phyloP scores from a whole-genome alignment of 768 basidiomycete genomes.

The Phanerochaete sordida region DNA sequence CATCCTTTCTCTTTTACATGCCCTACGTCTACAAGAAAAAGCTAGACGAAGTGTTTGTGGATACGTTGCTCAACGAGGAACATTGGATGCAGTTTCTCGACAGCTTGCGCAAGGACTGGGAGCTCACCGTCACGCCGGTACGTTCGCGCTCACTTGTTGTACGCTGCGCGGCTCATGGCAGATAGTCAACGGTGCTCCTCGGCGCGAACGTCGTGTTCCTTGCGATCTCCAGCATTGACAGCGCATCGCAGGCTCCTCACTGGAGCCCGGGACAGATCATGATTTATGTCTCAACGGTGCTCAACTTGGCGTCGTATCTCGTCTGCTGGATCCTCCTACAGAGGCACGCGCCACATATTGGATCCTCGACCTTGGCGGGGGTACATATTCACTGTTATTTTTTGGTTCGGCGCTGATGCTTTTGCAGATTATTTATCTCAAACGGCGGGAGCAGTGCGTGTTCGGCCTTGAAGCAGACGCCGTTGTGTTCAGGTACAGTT shows the following conservation, averaged over 20 bases:
- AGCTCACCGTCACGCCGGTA: constrained; percentile 28
- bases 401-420: not conserved
- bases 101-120: constrained; percentile 32
- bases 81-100: constrained; percentile 43
- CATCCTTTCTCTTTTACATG: constrained; percentile 12
- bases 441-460: constrained; percentile 4
- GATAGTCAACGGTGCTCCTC: constrained; percentile 54
- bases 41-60: constrained; percentile 48
- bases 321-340: constrained; percentile 41
- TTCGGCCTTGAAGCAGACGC: constrained; percentile 25
- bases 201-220: constrained; percentile 59
- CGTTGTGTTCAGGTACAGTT: not conserved
- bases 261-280: constrained; percentile 33
- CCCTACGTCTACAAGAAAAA: constrained; percentile 43
- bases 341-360: constrained; percentile 33
- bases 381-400: constrained; percentile 20
- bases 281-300: constrained; percentile 42
- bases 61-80: constrained; percentile 36
- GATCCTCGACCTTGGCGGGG: constrained; percentile 27
- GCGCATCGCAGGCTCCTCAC: not conserved
- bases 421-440: constrained; percentile 19
- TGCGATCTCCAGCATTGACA: constrained; percentile 47
- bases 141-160: constrained; percentile 26
- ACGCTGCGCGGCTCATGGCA: not conserved
- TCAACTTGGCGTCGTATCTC: constrained; percentile 39